A percentile compares a stretch with the other conserved stretches of the same genome.
Conservation (phyloP, 805 yeast species). For the Helenozyma baotianmanensis region DNA sequence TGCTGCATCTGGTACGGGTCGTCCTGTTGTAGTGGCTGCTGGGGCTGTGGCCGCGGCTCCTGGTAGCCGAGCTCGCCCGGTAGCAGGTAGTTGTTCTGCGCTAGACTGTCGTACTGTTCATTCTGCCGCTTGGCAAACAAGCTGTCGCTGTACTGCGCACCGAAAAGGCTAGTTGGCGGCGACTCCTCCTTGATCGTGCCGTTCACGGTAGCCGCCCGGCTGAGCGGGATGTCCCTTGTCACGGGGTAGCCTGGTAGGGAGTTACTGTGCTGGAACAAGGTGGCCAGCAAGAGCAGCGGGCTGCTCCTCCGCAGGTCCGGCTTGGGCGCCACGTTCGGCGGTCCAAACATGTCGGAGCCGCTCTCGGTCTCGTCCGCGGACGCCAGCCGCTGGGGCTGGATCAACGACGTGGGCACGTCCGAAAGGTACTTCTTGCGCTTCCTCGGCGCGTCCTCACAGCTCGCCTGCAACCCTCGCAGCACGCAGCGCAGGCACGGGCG, state of each 20-base stretch:
- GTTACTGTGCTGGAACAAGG: constrained; percentile 13
- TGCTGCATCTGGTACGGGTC: not conserved
- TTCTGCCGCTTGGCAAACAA: no score
- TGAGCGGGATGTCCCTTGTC: no score
- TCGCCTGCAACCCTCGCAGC: constrained; percentile 56
- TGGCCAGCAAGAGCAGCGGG: constrained; percentile 9
- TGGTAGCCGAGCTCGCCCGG: no score
- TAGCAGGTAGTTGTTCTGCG: no score
- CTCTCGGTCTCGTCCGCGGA: no score
- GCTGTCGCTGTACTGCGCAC: no score
- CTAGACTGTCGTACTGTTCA: no score
- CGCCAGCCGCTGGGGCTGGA: not conserved
- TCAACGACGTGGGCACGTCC: constrained; percentile 43
- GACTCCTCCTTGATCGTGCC: no score
- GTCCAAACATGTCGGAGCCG: no score
- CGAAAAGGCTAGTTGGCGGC: no score
- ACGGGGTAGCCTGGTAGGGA: constrained; percentile 10
- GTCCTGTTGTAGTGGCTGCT: not conserved
- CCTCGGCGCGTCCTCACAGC: constrained; percentile 88
- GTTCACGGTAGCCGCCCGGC: no score
- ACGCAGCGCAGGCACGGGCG: constrained; percentile 83
- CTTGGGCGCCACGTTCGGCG: constrained; percentile 3
- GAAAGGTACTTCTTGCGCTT: constrained; percentile 76
- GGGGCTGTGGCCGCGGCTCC: no score
- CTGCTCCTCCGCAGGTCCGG: constrained; percentile 2